Evolutionary conservation across 495 filamentous ascomycete genomes (phyloP).

Genomic region (Penicillium daleae): DNA sequence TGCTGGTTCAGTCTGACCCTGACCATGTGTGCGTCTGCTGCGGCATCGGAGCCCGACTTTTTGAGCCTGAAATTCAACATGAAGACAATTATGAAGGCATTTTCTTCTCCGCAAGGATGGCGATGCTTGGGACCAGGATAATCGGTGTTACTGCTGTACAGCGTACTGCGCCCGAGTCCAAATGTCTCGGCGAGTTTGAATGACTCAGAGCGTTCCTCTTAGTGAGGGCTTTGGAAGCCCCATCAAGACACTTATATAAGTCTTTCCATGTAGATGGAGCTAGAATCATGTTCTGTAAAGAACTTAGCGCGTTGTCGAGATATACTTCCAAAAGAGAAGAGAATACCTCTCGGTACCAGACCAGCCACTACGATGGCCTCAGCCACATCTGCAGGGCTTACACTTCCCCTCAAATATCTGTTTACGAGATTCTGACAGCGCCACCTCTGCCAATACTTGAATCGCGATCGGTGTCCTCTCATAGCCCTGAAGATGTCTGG

Average conservation of each 20-base stretch:
- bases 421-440: conserved; percentile 5
- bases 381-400: conserved; percentile 16
- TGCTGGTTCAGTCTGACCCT: conserved; percentile 53
- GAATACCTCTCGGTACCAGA: conserved; percentile 18
- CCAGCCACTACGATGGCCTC: conserved; percentile 13
- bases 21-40: conserved; percentile 42
- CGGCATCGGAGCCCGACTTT: conserved; percentile 39
- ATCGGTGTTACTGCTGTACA: conserved; percentile 39
- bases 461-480: neutral
- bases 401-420: conserved; percentile 2
- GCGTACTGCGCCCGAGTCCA: conserved; percentile 36
- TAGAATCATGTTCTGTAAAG: conserved; percentile 18
- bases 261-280: conserved; percentile 24
- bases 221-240: conserved; percentile 47
- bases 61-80: conserved; percentile 36
- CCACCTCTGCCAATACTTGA: neutral
- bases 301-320: conserved; percentile 20
- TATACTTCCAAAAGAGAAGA: conserved; percentile 19
- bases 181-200: conserved; percentile 48
- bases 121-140: conserved; percentile 53
- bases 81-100: no score
- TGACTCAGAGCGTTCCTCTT: conserved; percentile 44
- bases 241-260: conserved; percentile 31
- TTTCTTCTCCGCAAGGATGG: conserved; percentile 30
- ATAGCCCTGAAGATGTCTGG: conserved; percentile 3